Evolutionary conservation across 768 basidiomycete species (phyloP).

Genomic region (Panus rudis): DNA sequence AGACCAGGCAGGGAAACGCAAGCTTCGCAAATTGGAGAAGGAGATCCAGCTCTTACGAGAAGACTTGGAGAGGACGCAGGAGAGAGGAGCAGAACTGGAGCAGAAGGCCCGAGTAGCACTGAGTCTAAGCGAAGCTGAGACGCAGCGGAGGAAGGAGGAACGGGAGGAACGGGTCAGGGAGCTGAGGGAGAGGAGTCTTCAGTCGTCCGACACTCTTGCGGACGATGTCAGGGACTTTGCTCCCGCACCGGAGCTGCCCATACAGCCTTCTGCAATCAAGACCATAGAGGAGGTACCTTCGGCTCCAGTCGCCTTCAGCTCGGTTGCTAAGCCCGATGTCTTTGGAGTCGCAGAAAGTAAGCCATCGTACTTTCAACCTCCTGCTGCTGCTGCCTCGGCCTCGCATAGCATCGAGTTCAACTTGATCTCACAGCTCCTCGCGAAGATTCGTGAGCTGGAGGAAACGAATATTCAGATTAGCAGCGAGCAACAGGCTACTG

Average conservation of each 20-base stretch:
- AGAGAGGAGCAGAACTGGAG: constrained; percentile 64
- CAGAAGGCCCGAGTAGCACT: constrained; percentile 45
- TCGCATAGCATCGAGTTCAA: constrained; percentile 27
- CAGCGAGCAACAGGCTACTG: constrained; percentile 56
- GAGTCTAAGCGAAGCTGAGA: constrained; percentile 24
- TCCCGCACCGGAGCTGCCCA: constrained; percentile 16
- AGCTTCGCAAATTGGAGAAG: constrained; percentile 66
- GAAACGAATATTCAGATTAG: constrained; percentile 62
- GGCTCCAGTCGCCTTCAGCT: not conserved
- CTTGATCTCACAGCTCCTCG: constrained; percentile 62
- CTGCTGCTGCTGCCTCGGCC: constrained; percentile 10
- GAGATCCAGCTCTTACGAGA: constrained; percentile 71
- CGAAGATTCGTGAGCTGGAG: constrained; percentile 74
- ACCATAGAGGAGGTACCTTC: not conserved
- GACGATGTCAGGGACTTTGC: constrained; percentile 20
- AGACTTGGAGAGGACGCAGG: constrained; percentile 72
- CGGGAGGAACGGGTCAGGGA: constrained; percentile 44
- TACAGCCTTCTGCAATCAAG: constrained; percentile 4
- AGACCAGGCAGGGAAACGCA: constrained; percentile 61
- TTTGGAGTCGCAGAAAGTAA: constrained; percentile 11
- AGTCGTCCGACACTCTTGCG: constrained; percentile 3
- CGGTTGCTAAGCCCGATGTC: not conserved
- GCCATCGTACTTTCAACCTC: constrained; percentile 5
- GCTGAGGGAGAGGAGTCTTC: constrained; percentile 31
- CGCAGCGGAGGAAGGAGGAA: constrained; percentile 31